Conservation (phyloP, 192 early-diverging fungal genomes). For the Linnemannia exigua region DNA sequence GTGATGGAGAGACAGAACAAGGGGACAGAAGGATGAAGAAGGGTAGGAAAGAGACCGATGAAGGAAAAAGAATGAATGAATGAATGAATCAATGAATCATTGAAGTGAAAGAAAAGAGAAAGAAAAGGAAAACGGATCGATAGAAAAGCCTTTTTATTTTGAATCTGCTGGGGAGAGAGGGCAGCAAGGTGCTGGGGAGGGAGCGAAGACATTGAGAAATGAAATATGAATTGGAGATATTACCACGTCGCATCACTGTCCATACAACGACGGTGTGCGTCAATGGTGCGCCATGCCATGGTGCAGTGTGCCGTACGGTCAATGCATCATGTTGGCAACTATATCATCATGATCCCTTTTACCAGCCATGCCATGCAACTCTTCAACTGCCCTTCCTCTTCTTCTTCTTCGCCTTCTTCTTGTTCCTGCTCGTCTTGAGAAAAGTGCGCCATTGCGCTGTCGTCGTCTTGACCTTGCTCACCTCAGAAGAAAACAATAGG, state of each 20-base stretch:
- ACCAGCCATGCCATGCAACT: too few relatives aligned
- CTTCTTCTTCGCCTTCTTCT: too few relatives aligned
- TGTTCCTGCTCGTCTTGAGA: too few relatives aligned
- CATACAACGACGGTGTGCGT: too few relatives aligned
- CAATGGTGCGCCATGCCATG: not conserved
- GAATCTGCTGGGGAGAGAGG: not conserved
- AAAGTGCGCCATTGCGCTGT: too few relatives aligned
- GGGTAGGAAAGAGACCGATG: too few relatives aligned
- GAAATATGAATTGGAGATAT: not conserved
- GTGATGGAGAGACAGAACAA: not conserved
- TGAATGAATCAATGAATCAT: not conserved
- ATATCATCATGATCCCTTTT: conserved; percentile 1
- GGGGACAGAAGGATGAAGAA: too few relatives aligned
- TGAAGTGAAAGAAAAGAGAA: not conserved
- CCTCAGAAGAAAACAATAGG: too few relatives aligned
- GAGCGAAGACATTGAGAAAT: not conserved
- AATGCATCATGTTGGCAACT: too few relatives aligned
- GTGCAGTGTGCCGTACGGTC: not conserved
- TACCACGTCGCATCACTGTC: too few relatives aligned
- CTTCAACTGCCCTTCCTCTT: not conserved
- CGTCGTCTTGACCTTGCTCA: too few relatives aligned
- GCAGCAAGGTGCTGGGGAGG: not conserved
- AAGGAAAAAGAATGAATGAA: not conserved
- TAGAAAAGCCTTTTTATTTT: not conserved
- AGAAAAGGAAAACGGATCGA: not conserved